Percentiles rank a stretch among this genome's conserved stretches.
These are phyloP conservation scores for Pseudonitzschia multistriata DNA, from an alignment of 108 stramenopile genomes.

Conservation along the genomic window DNA sequence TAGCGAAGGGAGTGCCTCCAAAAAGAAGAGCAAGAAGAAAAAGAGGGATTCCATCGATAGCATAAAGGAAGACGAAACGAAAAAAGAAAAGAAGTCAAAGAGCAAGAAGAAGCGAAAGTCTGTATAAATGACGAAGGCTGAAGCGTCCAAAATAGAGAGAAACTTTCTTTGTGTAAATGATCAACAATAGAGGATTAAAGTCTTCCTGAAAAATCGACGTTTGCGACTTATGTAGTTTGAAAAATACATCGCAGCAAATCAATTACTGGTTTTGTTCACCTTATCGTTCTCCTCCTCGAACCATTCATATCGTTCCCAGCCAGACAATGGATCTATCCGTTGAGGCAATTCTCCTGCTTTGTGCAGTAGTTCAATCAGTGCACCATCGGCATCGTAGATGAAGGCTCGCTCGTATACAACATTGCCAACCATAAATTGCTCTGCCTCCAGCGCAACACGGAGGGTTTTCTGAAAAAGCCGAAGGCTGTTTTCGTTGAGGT, in stretches of 20 bases:
- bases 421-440: constrained; percentile 68
- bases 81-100: constrained; percentile 12
- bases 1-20: constrained; percentile 1
- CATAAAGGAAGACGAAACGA: neutral
- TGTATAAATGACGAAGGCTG: neutral
- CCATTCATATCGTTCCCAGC: constrained; percentile 33
- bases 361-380: constrained; percentile 75
- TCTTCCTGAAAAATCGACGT: too few relatives aligned
- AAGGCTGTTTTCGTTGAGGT: constrained; percentile 59
- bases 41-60: constrained; percentile 25
- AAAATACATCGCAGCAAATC: neutral
- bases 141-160: too few relatives aligned
- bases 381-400: constrained; percentile 85
- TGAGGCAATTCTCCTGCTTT: constrained; percentile 50
- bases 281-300: neutral
- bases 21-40: constrained; percentile 29
- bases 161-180: too few relatives aligned
- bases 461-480: constrained; percentile 62
- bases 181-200: too few relatives aligned
- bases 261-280: neutral
- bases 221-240: neutral
- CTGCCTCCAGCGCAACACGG: constrained; percentile 63
- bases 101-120: constrained; percentile 30
- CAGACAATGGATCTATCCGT: constrained; percentile 30
- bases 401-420: constrained; percentile 81